Evolutionary conservation across 768 basidiomycete genomes (phyloP), one percentile per base, ranked within the genome.

Genomic region (Leccinum arenicola): DNA sequence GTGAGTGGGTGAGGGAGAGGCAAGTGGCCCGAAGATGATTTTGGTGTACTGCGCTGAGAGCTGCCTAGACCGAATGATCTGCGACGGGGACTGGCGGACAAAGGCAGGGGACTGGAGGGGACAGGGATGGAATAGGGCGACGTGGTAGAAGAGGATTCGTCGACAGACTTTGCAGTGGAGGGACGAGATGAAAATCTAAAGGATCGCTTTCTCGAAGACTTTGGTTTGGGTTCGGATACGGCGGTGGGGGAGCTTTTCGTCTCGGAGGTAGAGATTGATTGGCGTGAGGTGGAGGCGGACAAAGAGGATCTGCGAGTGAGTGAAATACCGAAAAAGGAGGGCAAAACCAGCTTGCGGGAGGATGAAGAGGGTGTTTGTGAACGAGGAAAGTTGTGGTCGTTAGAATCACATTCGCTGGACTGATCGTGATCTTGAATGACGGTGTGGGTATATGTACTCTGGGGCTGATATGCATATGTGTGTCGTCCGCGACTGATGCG

Each of bases 61-160:
- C 27, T 54, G 6, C 58, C 67, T 54, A 74, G 59, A 53, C 72
- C 72, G 19, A 73, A 73, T 1, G 72, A 73, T 19, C 72, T 61
- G 14, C 73, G 70, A 52, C 72, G 73, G 17, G 72, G 72, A 31
- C 73, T 73, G 21, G 73, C 71, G 6, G 72, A 72, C 50, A 73
- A 55, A n/a, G 72, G 72, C 0, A 74, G 54, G 0, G 72, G 72
- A 15, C 56, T 68, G 8, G 72, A 73, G 11, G 72, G 72, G 52
- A 66, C 40, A 15, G 72, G 72, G 51, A 73, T 70, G 14, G 64
- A 49, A 51, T 65, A 51, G 9, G 67, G 61, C 0, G 62, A 65
- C 57, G 64, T 72, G 8, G 63, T 63, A 36, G 59, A 29, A 1
- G 60, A 57, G 1, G 66, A 3, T 21, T 68, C 66, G 54, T 71